phyloP scores from a whole-genome alignment of 352 stramenopile species.

The Pythium phragmiticola region DNA sequence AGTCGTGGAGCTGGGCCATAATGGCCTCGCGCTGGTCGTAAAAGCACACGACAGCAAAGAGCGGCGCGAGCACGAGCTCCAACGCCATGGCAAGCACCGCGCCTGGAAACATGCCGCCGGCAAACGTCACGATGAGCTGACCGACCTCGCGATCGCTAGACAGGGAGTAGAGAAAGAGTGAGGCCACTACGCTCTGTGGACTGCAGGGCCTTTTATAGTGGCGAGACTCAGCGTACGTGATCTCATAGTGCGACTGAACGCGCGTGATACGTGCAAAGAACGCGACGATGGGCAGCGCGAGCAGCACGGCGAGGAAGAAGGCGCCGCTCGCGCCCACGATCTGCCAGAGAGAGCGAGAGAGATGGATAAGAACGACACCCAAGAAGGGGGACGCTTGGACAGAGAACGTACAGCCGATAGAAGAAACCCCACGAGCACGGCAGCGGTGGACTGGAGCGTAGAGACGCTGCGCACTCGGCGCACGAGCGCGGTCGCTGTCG shows the following conservation, averaged over 20 bases:
- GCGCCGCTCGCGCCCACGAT: slow-evolving; percentile 9
- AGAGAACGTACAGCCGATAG: slow-evolving; percentile 12
- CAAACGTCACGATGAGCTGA: slow-evolving; percentile 57
- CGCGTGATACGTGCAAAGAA: slow-evolving; percentile 16
- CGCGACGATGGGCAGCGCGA: slow-evolving; percentile 14
- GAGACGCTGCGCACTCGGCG: slow-evolving; percentile 11
- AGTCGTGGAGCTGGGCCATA: slow-evolving; percentile 37
- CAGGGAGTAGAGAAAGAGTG: background rate
- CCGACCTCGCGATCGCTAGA: slow-evolving; percentile 56
- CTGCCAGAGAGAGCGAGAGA: slow-evolving; percentile 3
- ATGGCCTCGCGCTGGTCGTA: slow-evolving; percentile 51
- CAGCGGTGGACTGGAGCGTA: background rate
- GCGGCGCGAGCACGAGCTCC: slow-evolving; percentile 38
- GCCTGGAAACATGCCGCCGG: slow-evolving; percentile 48
- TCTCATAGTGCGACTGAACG: slow-evolving; percentile 20
- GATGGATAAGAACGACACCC: background rate
- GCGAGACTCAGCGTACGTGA: slow-evolving; percentile 19
- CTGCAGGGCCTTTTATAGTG: background rate
- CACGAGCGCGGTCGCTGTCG: slow-evolving; percentile 14
- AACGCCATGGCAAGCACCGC: slow-evolving; percentile 38
- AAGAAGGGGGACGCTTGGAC: background rate
- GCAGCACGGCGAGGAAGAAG: slow-evolving; percentile 23
- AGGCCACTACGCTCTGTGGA: background rate
- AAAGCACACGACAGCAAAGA: slow-evolving; percentile 54
- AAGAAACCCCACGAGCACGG: slow-evolving; percentile 1